Conservation (phyloP, 1,284 basidiomycete genomes). For the Pyrrhoderma noxium region DNA sequence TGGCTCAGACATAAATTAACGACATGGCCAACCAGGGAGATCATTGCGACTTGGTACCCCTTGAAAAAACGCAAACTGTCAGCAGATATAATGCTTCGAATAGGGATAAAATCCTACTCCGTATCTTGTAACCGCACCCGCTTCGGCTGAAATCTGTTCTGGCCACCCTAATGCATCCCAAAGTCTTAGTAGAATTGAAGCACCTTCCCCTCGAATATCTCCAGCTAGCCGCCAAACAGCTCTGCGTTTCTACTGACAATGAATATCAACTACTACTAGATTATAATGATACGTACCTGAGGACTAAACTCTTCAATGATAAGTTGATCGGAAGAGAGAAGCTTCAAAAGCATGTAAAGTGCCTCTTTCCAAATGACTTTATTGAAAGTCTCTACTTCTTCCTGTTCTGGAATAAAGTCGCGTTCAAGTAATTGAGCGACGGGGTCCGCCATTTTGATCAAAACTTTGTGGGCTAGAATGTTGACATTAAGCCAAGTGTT, state of each 20-base stretch:
- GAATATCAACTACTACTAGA: neutral
- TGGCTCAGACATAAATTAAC: constrained; percentile 92
- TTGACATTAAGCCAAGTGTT: constrained; percentile 90
- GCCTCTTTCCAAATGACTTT: constrained; percentile 75
- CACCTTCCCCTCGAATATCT: constrained; percentile 90
- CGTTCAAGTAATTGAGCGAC: constrained; percentile 71
- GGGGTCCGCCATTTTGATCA: constrained; percentile 85
- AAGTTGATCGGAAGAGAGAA: constrained; percentile 85
- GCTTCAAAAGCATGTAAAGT: constrained; percentile 75
- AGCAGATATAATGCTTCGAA: constrained; percentile 7
- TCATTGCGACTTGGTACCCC: constrained; percentile 81
- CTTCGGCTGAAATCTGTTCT: constrained; percentile 43
- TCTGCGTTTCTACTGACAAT: constrained; percentile 66
- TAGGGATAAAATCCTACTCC: constrained; percentile 57
- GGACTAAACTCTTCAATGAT: constrained; percentile 93
- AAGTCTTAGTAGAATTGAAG: constrained; percentile 72
- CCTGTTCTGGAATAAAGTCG: constrained; percentile 73
- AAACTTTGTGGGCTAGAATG: constrained; percentile 81
- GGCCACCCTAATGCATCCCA: constrained; percentile 88
- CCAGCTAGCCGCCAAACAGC: constrained; percentile 95
- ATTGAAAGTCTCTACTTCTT: constrained; percentile 65
- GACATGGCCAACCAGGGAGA: constrained; percentile 83
- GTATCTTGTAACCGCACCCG: constrained; percentile 47
- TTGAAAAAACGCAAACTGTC: constrained; percentile 25
- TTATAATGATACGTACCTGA: constrained; percentile 42